phyloP scores from a whole-genome alignment of 352 stramenopile genomes.

The Hyaloperonospora brassicae region DNA sequence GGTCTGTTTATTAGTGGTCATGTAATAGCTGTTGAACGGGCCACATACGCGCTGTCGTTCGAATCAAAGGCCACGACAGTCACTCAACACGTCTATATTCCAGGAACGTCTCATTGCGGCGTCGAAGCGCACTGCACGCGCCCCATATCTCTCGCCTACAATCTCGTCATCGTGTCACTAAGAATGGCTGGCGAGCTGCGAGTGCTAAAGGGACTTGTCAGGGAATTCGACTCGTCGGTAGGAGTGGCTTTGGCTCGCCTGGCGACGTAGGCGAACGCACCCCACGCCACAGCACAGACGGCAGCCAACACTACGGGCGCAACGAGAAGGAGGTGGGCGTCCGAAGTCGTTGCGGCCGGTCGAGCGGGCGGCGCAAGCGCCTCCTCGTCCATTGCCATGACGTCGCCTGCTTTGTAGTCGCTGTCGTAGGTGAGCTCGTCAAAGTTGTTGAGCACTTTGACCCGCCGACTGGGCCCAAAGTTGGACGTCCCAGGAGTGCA shows the following conservation, averaged over 20 bases:
- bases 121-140: background rate
- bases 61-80: no score
- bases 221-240: conserved; percentile 5
- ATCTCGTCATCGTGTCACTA: conserved; percentile 17
- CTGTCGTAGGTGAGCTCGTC: conserved; percentile 1
- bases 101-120: background rate
- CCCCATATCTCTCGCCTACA: conserved; percentile 5
- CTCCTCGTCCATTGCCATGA: conserved; percentile 2
- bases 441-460: conserved; percentile 3
- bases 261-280: conserved; percentile 6
- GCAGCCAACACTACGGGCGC: conserved; percentile 9
- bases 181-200: conserved; percentile 13
- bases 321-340: conserved; percentile 15
- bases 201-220: conserved; percentile 11
- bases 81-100: no score
- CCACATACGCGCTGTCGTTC: no score
- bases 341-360: background rate
- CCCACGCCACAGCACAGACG: conserved; percentile 8
- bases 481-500: conserved; percentile 34
- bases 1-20: no score
- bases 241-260: conserved; percentile 13
- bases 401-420: conserved; percentile 14
- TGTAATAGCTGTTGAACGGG: no score
- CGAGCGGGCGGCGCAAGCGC: conserved; percentile 9
- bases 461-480: conserved; percentile 5